Conservation (phyloP, 768 basidiomycete species). For the Suillus luteus region DNA sequence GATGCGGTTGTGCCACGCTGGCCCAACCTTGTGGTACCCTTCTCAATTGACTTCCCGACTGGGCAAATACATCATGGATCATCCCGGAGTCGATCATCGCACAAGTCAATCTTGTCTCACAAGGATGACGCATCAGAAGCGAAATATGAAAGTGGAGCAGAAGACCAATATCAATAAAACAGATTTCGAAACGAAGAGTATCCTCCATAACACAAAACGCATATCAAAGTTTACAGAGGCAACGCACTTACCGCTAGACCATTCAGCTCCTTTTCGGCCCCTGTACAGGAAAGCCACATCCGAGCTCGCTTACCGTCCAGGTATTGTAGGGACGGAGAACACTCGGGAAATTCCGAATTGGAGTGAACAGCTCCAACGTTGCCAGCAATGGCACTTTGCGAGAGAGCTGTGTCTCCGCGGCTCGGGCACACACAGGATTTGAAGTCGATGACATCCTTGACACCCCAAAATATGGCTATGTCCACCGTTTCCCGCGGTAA, state of each 20-base stretch:
- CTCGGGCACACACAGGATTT: conserved; percentile 20
- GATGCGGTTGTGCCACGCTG: background rate
- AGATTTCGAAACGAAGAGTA: background rate
- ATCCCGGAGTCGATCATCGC: conserved; percentile 6
- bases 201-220: conserved; percentile 7
- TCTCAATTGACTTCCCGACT: conserved; percentile 4
- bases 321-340: conserved; percentile 23
- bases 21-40: background rate
- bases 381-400: conserved; percentile 12
- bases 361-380: conserved; percentile 4
- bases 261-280: conserved; percentile 29
- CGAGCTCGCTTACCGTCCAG: conserved; percentile 34
- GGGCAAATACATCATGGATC: background rate
- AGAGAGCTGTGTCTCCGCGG: conserved; percentile 18
- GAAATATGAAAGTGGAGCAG: conserved; percentile 4
- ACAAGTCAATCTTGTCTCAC: conserved; percentile 4
- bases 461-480: conserved; percentile 64
- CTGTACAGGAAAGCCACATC: conserved; percentile 37
- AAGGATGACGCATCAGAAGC: conserved; percentile 1
- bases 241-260: conserved; percentile 29
- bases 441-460: conserved; percentile 23
- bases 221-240: conserved; percentile 20
- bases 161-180: background rate
- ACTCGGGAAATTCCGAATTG: conserved; percentile 8
- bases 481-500: conserved; percentile 55